These are phyloP conservation scores for Pseudocercospora macadamiae DNA, from an alignment of 2,329 filamentous ascomycete genomes.

Conservation along the genomic window DNA sequence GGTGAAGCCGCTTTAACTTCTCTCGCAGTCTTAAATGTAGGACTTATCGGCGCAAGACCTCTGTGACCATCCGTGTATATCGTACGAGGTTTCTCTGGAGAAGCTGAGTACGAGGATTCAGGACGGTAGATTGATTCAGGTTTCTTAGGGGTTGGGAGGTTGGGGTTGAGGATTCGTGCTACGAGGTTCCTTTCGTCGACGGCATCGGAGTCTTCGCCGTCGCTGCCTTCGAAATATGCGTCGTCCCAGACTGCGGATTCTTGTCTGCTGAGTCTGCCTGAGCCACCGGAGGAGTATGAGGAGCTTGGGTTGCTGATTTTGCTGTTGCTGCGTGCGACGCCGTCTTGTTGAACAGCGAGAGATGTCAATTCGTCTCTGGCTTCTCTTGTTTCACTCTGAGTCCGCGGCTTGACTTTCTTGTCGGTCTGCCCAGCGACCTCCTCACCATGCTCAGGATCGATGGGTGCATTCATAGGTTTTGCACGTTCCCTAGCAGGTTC, in stretches of 20 bases:
- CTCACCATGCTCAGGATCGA: slow-evolving; percentile 52
- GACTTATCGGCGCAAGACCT: slow-evolving; percentile 38
- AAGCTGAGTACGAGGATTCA: slow-evolving; percentile 2
- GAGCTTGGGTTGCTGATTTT: slow-evolving; percentile 16
- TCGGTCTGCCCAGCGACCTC: slow-evolving; percentile 45
- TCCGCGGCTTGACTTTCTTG: slow-evolving; percentile 43
- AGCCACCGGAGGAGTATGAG: slow-evolving; percentile 17
- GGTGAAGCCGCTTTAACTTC: slow-evolving; percentile 15
- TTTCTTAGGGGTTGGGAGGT: slow-evolving; percentile 24
- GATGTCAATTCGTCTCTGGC: slow-evolving; percentile 45
- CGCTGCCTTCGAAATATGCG: slow-evolving; percentile 50
- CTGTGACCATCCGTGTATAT: slow-evolving; percentile 41
- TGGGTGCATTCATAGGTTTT: slow-evolving; percentile 55
- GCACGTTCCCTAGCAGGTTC: slow-evolving; percentile 72
- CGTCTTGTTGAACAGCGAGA: slow-evolving; percentile 40
- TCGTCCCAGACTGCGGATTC: slow-evolving; percentile 54
- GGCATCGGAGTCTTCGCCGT: slow-evolving; percentile 50
- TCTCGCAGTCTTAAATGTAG: slow-evolving; percentile 17
- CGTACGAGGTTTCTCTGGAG: not conserved
- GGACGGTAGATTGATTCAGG: slow-evolving; percentile 27
- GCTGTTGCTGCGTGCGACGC: slow-evolving; percentile 31
- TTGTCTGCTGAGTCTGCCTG: slow-evolving; percentile 34
- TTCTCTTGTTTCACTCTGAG: slow-evolving; percentile 54
- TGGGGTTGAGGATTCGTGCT: slow-evolving; percentile 34
- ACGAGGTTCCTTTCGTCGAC: slow-evolving; percentile 39